These are phyloP conservation scores for Saururus chinensis DNA, from an alignment of 164 flowering plant species.

Conservation along the genomic window DNA sequence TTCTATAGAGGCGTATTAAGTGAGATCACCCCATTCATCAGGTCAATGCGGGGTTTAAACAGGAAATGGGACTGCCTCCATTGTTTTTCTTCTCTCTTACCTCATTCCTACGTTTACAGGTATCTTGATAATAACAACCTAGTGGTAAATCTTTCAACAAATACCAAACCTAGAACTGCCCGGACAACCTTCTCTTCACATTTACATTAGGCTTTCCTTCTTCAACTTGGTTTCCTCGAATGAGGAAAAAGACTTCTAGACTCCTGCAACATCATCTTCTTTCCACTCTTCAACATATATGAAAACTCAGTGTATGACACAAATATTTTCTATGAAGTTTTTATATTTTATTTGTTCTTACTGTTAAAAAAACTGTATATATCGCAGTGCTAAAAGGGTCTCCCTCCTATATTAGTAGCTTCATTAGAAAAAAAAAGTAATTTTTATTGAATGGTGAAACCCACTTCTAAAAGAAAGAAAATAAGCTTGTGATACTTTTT, in stretches of 20 bases:
- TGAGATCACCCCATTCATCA: not conserved
- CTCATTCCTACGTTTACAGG: not conserved
- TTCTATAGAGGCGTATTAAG: not conserved
- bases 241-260: not conserved
- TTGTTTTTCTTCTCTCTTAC: not conserved
- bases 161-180: conserved; percentile 1
- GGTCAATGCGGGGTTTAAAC: not conserved
- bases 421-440: no score
- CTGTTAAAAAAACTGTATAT: no score
- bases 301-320: not conserved
- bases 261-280: not conserved
- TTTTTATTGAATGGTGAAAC: no score
- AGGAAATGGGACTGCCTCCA: not conserved
- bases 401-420: no score
- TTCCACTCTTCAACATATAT: not conserved
- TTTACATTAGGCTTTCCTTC: not conserved
- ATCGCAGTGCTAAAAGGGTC: no score
- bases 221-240: conserved; percentile 1
- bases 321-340: no score
- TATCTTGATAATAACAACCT: not conserved
- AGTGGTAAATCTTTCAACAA: not conserved
- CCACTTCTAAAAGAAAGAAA: no score
- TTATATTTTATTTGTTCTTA: no score
- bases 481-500: no score
- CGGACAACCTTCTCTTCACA: not conserved